Percentiles rank a stretch among this genome's conserved stretches.
phyloP scores from a whole-genome alignment of 495 filamentous ascomycete species.

The Penicillium atrosanguineum region DNA sequence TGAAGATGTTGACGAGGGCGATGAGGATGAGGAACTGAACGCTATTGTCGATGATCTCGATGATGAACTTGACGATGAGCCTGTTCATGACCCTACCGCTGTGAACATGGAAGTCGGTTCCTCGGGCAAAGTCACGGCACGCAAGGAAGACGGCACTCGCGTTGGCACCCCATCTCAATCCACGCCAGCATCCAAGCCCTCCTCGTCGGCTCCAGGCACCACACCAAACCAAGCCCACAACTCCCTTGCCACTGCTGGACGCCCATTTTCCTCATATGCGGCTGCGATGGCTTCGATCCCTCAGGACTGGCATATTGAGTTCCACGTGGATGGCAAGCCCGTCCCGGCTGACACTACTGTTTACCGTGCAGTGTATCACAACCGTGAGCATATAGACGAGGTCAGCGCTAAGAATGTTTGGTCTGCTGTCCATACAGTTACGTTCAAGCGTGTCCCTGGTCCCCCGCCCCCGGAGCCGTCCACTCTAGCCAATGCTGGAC shows the following conservation, averaged over 20 bases:
- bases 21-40: constrained; percentile 69
- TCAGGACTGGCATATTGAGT: constrained; percentile 98
- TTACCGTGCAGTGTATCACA: constrained; percentile 88
- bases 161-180: constrained; percentile 81
- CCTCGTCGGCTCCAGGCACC: constrained; percentile 38
- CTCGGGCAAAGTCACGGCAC: constrained; percentile 90
- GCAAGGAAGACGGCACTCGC: constrained; percentile 90
- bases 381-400: constrained; percentile 62
- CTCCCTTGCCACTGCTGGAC: constrained; percentile 43
- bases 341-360: constrained; percentile 92
- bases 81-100: constrained; percentile 73
- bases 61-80: constrained; percentile 77
- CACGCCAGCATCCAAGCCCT: constrained; percentile 47
- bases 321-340: constrained; percentile 79
- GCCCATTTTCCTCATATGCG: constrained; percentile 69
- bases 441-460: constrained; percentile 81
- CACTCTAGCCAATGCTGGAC: constrained; percentile 55
- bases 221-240: constrained; percentile 34
- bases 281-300: constrained; percentile 68
- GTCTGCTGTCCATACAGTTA: constrained; percentile 87
- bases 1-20: constrained; percentile 65
- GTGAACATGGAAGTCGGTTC: constrained; percentile 91
- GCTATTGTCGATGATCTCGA: constrained; percentile 89
- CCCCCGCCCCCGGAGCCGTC: constrained; percentile 81
- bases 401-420: constrained; percentile 73